Conservation (phyloP, 352 stramenopile genomes). For the Pythium brassicae region DNA sequence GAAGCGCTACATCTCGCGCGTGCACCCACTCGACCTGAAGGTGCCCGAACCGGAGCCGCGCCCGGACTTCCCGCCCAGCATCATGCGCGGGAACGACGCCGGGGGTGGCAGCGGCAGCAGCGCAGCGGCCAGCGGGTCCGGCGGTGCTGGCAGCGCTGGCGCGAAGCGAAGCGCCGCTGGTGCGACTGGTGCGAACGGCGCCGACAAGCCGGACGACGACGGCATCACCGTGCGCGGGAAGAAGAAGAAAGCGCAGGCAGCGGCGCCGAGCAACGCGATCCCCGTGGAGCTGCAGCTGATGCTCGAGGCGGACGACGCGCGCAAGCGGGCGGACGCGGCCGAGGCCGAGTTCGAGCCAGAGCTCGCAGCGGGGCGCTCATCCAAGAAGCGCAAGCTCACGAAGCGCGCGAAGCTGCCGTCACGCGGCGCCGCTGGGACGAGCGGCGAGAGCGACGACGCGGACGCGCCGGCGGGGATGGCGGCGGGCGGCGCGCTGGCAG, state of each 20-base stretch:
- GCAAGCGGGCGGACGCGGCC: conserved; percentile 38
- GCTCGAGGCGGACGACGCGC: conserved; percentile 67
- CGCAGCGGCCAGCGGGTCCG: conserved; percentile 3
- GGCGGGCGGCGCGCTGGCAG: conserved; percentile 30
- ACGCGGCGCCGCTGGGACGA: conserved; percentile 29
- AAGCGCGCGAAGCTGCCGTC: conserved; percentile 82
- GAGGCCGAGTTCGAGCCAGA: conserved; percentile 63
- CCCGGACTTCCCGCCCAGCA: conserved; percentile 58
- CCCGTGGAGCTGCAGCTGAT: conserved; percentile 86
- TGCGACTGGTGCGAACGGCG: conserved; percentile 3
- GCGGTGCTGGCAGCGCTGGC: neutral
- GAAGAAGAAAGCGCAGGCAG: conserved; percentile 42
- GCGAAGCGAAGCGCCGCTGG: conserved; percentile 1
- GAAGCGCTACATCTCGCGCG: conserved; percentile 81
- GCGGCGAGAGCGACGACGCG: conserved; percentile 30
- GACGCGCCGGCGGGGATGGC: conserved; percentile 10
- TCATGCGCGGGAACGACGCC: conserved; percentile 47
- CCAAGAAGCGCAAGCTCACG: conserved; percentile 61
- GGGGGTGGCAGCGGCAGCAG: conserved; percentile 12
- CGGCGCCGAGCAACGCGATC: conserved; percentile 34
- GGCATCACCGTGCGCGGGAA: conserved; percentile 75
- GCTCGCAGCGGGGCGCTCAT: conserved; percentile 18
- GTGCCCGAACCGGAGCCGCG: conserved; percentile 49
- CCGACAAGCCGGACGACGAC: conserved; percentile 31
- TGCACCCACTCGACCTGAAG: conserved; percentile 81